Evolutionary conservation across 768 basidiomycete genomes (phyloP), one percentile per base, ranked within the genome.

Genomic region (Lentinula guzmanii): DNA sequence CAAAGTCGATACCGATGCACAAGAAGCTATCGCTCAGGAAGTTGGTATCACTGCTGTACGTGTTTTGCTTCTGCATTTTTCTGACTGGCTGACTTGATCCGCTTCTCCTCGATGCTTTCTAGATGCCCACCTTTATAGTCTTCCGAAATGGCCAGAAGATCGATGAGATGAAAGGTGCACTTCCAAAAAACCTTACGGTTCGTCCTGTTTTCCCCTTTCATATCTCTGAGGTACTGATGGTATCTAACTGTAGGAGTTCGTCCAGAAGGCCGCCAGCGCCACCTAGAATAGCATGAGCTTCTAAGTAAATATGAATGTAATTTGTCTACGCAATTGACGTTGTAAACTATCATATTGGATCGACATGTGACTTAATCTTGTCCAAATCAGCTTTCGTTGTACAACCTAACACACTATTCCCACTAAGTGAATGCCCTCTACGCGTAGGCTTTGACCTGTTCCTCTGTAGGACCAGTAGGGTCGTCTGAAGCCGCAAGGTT

Each of bases 401-500:
- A 28, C 28, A 28, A 28, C 28, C 28, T 4, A 28, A 28, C 28
- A 28, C 28, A 28, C 28, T 28, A 28, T 3, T 28, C 28, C 3
- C 28, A 28, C 28, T 28, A 28, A 28, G 28, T 28, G 28, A 28
- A 28, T 28, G 28, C 28, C 2, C 15, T 35, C 71, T 68, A 84
- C 21, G 85, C 85, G 74, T 82, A 91, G 52, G 74, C 75, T 75
- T 76, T 75, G 50, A 91, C 72, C 68, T 93, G 91, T 63, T 87
- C 85, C n/a, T 74, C 74, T 24, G 76, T 76, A 2, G 91, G 91
- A 0, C 90, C 91, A 24, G 68, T 70, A 0, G 90, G 90, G 52
- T 86, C 86, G 54, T 84, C 83, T 41, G 86, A 88, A 3, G 87
- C 89, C 21, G 92, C 92, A n/a, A 95, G 80, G 70, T 93, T 93